phyloP scores from a whole-genome alignment of 164 flowering plant genomes.

The Liriodendron chinense region DNA sequence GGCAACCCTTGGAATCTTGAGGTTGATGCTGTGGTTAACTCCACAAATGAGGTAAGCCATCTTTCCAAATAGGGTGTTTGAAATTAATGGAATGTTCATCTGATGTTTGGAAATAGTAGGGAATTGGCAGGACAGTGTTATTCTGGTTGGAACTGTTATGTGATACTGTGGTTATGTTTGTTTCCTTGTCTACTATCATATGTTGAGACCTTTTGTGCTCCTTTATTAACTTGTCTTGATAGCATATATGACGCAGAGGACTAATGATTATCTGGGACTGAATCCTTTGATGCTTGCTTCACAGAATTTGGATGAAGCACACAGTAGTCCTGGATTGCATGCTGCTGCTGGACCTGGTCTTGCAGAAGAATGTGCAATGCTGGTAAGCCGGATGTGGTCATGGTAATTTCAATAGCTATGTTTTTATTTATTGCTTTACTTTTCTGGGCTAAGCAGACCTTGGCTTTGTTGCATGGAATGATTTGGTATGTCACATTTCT shows the following conservation, averaged over 20 bases:
- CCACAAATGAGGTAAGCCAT: constrained; percentile 84
- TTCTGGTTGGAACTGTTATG: background rate
- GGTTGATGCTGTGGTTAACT: constrained; percentile 98
- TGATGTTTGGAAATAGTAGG: background rate
- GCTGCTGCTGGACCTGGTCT: constrained; percentile 98
- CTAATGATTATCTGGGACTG: background rate
- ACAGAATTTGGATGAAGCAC: constrained; percentile 91
- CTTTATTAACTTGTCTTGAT: background rate
- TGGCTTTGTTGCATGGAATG: background rate
- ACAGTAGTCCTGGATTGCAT: constrained; percentile 96
- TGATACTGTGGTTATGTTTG: too few species aligned
- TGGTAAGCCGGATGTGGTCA: constrained; percentile 45
- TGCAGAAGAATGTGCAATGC: constrained; percentile 87
- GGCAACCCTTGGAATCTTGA: constrained; percentile 98
- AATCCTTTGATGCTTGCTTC: background rate
- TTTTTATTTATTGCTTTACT: background rate
- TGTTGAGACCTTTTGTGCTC: too few species aligned
- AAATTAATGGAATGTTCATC: too few species aligned
- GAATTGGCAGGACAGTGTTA: background rate
- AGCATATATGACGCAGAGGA: background rate
- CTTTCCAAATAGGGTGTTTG: background rate
- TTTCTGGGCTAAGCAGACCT: background rate
- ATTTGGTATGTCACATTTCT: constrained; percentile 13
- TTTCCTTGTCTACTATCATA: too few species aligned
- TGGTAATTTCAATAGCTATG: background rate